Evolutionary conservation across 345 rosid species (phyloP).

Genomic region (Linum usitatissimum): DNA sequence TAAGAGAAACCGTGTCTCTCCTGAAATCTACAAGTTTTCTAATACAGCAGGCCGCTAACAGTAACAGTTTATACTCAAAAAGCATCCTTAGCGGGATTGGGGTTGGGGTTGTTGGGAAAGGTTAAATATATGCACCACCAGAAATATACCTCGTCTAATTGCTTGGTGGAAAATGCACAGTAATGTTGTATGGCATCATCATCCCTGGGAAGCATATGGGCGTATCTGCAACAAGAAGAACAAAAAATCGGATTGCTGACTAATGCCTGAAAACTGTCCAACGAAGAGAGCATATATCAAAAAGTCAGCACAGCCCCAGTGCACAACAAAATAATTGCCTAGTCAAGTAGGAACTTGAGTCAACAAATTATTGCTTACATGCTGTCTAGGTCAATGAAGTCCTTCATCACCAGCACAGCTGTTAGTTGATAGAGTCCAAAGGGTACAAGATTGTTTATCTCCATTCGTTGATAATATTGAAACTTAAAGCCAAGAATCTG

Average conservation of each 20-base stretch:
- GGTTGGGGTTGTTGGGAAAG: not conserved
- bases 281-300: not conserved
- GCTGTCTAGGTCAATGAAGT: constrained; percentile 85
- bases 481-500: constrained; percentile 98
- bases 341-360: not conserved
- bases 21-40: no score
- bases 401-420: constrained; percentile 83
- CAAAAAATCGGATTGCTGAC: not conserved
- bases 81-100: not conserved
- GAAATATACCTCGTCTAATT: constrained; percentile 75
- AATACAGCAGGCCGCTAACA: not conserved
- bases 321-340: not conserved
- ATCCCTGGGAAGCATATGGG: constrained; percentile 88
- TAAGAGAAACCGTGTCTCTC: no score
- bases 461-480: constrained; percentile 84
- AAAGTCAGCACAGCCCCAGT: not conserved
- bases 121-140: not conserved
- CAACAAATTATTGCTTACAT: constrained; percentile 45
- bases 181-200: constrained; percentile 85
- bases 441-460: constrained; percentile 71
- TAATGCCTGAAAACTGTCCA: not conserved
- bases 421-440: constrained; percentile 87
- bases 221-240: constrained; percentile 40
- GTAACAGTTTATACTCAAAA: not conserved
- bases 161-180: constrained; percentile 49